Conservation (phyloP, 768 basidiomycete genomes). For the Nevesoporus exiguus region DNA sequence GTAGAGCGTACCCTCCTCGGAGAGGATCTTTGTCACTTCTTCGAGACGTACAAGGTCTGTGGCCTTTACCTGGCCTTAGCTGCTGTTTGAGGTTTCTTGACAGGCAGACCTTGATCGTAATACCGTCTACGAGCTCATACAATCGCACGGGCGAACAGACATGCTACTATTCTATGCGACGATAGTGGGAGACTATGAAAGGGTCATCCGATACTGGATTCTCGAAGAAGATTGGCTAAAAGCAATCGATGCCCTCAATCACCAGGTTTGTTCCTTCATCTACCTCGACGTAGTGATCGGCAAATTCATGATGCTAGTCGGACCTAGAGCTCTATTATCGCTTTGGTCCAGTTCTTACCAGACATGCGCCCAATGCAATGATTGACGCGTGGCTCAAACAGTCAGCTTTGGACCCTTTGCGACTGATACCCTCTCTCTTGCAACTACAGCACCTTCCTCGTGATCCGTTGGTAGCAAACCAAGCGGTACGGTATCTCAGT, state of each 20-base stretch:
- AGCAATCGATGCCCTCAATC: slow-evolving; percentile 85
- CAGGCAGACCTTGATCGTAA: slow-evolving; percentile 81
- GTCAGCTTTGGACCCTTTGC: slow-evolving; percentile 71
- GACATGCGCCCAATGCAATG: slow-evolving; percentile 81
- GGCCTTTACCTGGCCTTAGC: background rate
- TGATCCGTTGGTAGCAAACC: slow-evolving; percentile 73
- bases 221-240: slow-evolving; percentile 89
- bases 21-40: slow-evolving; percentile 90
- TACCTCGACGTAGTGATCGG: background rate
- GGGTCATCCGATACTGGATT: slow-evolving; percentile 90
- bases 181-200: slow-evolving; percentile 72
- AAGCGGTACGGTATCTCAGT: slow-evolving; percentile 87
- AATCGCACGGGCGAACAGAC: slow-evolving; percentile 89
- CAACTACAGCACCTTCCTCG: slow-evolving; percentile 71
- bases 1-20: slow-evolving; percentile 80
- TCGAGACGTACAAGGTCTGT: slow-evolving; percentile 87
- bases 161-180: slow-evolving; percentile 89
- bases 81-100: background rate
- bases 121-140: slow-evolving; percentile 90
- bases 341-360: slow-evolving; percentile 84
- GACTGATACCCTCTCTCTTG: slow-evolving; percentile 85
- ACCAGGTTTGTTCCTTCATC: slow-evolving; percentile 55
- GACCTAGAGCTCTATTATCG: slow-evolving; percentile 89
- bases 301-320: slow-evolving; percentile 43
- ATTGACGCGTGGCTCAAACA: slow-evolving; percentile 92